Percentiles rank a stretch among this genome's conserved stretches.
phyloP scores from a whole-genome alignment of 257 asterid genomes.

The Solanum tarijense region DNA sequence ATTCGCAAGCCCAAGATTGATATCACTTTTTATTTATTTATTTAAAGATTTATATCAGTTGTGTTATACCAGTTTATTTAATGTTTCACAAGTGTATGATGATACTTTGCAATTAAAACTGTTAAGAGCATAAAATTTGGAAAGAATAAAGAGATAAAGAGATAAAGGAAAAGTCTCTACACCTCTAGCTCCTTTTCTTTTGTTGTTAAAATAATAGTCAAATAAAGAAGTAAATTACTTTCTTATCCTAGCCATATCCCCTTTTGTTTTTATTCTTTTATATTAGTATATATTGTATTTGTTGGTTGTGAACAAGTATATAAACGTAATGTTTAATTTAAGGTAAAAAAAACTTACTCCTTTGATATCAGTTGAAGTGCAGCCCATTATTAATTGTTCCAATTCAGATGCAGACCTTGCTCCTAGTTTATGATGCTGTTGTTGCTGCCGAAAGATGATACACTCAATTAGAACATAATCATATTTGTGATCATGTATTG shows the following conservation, averaged over 20 bases:
- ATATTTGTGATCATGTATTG: conserved; percentile 66
- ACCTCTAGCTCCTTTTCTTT: conserved; percentile 4
- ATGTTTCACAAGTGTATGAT: background rate
- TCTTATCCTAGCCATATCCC: background rate
- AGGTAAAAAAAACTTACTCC: conserved; percentile 47
- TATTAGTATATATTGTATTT: background rate
- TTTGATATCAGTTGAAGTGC: conserved; percentile 72
- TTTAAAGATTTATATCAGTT: background rate
- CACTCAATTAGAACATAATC: conserved; percentile 36
- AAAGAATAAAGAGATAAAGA: conserved; percentile 36
- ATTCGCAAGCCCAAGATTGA: background rate
- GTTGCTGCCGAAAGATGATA: conserved; percentile 31
- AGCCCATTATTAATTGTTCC: conserved; percentile 95
- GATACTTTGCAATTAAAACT: background rate
- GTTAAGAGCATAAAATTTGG: conserved; percentile 3
- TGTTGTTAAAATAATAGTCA: conserved; percentile 2
- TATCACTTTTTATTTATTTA: background rate
- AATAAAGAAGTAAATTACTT: conserved; percentile 8
- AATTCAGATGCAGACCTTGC: conserved; percentile 93
- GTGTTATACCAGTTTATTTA: background rate
- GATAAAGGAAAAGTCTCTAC: conserved; percentile 18
- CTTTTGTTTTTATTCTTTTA: background rate
- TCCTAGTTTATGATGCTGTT: conserved; percentile 51
- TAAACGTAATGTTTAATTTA: conserved; percentile 1
- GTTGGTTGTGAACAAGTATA: background rate